Evolutionary conservation across 2,329 filamentous ascomycete genomes (phyloP).

Genomic region (Penicillium sp.): DNA sequence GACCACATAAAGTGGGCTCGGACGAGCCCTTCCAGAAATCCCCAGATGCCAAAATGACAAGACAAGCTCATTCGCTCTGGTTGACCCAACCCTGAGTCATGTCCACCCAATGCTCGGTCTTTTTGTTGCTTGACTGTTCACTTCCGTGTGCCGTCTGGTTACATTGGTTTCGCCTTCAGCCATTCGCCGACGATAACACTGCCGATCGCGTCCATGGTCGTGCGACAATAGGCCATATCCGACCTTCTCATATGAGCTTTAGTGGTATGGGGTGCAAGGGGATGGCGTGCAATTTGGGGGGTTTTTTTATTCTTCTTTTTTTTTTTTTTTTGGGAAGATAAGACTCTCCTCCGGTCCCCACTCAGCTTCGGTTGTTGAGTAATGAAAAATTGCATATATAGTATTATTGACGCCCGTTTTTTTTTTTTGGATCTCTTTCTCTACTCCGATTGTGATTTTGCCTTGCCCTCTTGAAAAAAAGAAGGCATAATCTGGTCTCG

Average conservation of each 20-base stretch:
- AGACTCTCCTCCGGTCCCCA: slow-evolving; percentile 14
- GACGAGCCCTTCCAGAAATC: slow-evolving; percentile 13
- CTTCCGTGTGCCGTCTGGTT: slow-evolving; percentile 26
- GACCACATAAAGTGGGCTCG: slow-evolving; percentile 13
- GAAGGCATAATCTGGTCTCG: slow-evolving; percentile 4
- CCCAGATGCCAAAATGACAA: slow-evolving; percentile 6
- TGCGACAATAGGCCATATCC: slow-evolving; percentile 18
- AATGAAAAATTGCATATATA: slow-evolving; percentile 23
- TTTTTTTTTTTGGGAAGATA: neutral
- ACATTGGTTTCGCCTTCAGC: slow-evolving; percentile 17
- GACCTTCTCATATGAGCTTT: slow-evolving; percentile 13
- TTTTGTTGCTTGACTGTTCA: slow-evolving; percentile 2
- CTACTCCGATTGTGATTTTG: slow-evolving; percentile 6
- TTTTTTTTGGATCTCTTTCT: neutral
- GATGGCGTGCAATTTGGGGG: neutral
- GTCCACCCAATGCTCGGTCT: neutral
- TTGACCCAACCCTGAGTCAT: slow-evolving; percentile 6
- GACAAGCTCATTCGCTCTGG: neutral
- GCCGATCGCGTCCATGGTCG: slow-evolving; percentile 26
- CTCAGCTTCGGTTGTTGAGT: slow-evolving; percentile 18
- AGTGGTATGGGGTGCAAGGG: neutral
- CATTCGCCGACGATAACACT: slow-evolving; percentile 13
- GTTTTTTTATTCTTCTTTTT: slow-evolving; percentile 5
- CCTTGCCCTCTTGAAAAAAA: slow-evolving; percentile 2
- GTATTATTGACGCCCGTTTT: slow-evolving; percentile 20